phyloP scores from a whole-genome alignment of 805 yeast genomes.

The Zygoascus biomembranicola region DNA sequence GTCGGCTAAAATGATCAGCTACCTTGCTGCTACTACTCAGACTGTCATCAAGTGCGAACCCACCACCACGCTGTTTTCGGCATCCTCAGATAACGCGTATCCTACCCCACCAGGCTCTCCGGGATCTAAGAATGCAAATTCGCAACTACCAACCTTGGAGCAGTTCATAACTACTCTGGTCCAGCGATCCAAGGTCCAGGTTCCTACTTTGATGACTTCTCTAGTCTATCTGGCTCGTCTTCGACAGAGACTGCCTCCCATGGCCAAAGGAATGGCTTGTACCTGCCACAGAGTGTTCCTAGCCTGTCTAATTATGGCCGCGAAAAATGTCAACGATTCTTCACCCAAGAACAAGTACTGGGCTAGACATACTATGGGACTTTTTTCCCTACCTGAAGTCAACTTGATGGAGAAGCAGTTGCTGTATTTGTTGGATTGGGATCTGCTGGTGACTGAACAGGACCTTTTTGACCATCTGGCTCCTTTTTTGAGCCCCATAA shows the following conservation, averaged over 20 bases:
- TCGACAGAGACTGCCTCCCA: constrained; percentile 69
- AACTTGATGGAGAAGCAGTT: constrained; percentile 89
- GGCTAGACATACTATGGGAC: constrained; percentile 87
- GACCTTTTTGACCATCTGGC: constrained; percentile 65
- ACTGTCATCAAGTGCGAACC: constrained; percentile 32
- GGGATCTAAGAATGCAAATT: neutral
- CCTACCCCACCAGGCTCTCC: constrained; percentile 11
- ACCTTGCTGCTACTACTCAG: constrained; percentile 34
- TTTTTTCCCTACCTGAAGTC: constrained; percentile 67
- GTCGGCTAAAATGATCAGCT: constrained; percentile 32
- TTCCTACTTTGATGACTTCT: constrained; percentile 91
- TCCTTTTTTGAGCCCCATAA: constrained; percentile 71
- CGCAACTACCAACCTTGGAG: constrained; percentile 23
- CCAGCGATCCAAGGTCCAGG: constrained; percentile 80
- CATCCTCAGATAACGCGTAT: constrained; percentile 1
- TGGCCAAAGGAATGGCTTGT: constrained; percentile 81
- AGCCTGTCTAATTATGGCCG: constrained; percentile 84
- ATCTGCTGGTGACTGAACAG: constrained; percentile 56
- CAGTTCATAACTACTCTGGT: constrained; percentile 66
- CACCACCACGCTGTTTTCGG: constrained; percentile 10
- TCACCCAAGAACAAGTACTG: constrained; percentile 95
- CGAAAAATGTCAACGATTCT: constrained; percentile 86
- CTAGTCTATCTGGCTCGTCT: constrained; percentile 74
- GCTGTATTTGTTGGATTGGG: constrained; percentile 78
- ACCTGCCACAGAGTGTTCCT: constrained; percentile 89